A percentile compares a stretch with the other conserved stretches of the same genome.
Conservation (phyloP, 1,284 basidiomycete genomes). For the Salmacisia buchloeana region DNA sequence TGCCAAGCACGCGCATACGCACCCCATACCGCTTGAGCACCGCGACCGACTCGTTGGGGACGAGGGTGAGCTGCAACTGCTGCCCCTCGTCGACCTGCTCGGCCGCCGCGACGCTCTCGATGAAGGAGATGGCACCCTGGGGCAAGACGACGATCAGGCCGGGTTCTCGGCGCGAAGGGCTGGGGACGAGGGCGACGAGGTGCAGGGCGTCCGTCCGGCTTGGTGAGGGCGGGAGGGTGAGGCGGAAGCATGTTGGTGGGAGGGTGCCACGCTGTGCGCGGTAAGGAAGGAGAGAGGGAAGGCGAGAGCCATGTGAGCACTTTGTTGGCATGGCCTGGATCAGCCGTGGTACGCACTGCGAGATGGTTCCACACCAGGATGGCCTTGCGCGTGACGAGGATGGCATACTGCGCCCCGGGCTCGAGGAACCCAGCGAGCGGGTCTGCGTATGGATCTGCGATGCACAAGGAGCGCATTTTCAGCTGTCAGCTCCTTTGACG, state of each 20-base stretch:
- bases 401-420: conserved; percentile 34
- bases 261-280: conserved; percentile 18
- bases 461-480: no score
- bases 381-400: conserved; percentile 26
- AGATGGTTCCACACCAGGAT: conserved; percentile 44
- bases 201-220: conserved; percentile 17
- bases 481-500: no score
- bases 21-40: conserved; percentile 23
- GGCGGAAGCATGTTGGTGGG: conserved; percentile 33
- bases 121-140: conserved; percentile 26
- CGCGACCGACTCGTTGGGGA: conserved; percentile 21
- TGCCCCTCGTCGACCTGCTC: conserved; percentile 25
- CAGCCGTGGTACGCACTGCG: conserved; percentile 15
- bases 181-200: conserved; percentile 23
- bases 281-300: not conserved
- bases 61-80: conserved; percentile 19
- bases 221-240: conserved; percentile 21
- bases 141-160: conserved; percentile 32
- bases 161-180: conserved; percentile 25
- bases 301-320: not conserved
- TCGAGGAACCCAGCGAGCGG: conserved; percentile 31
- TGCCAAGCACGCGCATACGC: not conserved
- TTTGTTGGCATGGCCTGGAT: not conserved
- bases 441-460: conserved; percentile 28
- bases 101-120: conserved; percentile 36